Percentiles rank a stretch among this genome's conserved stretches.
Conservation (phyloP, 208 protist species). For the Acanthamoeba sp. region DNA sequence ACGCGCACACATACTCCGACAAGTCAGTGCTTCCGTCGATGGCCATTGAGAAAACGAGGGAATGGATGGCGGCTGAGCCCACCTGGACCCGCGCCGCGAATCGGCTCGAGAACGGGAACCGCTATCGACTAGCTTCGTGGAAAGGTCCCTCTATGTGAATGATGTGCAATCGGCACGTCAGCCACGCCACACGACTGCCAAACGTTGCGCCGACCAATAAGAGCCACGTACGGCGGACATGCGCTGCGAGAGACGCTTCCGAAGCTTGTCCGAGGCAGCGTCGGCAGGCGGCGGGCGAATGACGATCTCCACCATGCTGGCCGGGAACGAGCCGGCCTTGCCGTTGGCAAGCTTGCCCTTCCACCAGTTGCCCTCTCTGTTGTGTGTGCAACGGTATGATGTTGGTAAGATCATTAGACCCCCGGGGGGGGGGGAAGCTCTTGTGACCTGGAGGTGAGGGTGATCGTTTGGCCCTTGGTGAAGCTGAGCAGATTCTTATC, state of each 20-base stretch:
- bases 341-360: not conserved
- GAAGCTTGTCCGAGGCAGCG: not conserved
- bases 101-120: too few relatives aligned
- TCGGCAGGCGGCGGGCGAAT: not conserved
- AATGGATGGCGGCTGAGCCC: too few relatives aligned
- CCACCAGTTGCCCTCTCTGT: conserved; percentile 43
- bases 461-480: conserved; percentile 70
- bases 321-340: not conserved
- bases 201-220: too few relatives aligned
- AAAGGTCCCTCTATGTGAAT: not conserved
- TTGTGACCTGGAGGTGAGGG: conserved; percentile 56
- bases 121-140: too few relatives aligned
- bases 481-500: conserved; percentile 29
- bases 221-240: not conserved
- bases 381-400: too few relatives aligned
- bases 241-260: not conserved
- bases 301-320: conserved; percentile 2
- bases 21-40: too few relatives aligned
- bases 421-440: not conserved
- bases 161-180: not conserved
- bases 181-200: not conserved
- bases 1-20: not conserved
- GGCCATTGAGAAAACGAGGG: too few relatives aligned
- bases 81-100: too few relatives aligned
- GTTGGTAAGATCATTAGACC: not conserved